Base-by-base conservation (phyloP, 2,329 filamentous ascomycete genomes). In the Thelonectria olida region DNA sequence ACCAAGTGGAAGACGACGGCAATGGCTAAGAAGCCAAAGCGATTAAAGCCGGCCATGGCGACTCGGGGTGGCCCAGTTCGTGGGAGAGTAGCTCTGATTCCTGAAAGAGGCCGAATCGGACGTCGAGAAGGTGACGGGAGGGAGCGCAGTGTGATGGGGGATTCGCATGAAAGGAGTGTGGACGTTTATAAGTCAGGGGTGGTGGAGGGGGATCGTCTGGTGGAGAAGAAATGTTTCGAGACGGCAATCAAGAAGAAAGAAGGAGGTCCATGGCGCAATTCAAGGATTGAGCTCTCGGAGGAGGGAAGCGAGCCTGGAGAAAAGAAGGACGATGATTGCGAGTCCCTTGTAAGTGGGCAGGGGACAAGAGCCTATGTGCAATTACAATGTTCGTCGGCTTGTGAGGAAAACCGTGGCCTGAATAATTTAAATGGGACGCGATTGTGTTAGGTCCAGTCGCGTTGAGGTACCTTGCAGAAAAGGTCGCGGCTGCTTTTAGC, bases 1-100 rank as follows among this genome's bases (percentile, higher is more conserved):
- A 97, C 87, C 54, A 98, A 78, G 79, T 99, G 96, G 76, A 99
- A 99, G 63, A 95, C 81, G 74, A 97, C 86, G 70, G 96, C 96
- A 75, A 97, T 87, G 75, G 90, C 89, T 77, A 98, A 80, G 76
- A 99, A 98, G 75, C 90, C 90, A 74, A 92, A 87, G 75, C 94
- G 92, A 69, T 80, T 81, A 68, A 84, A 79, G 62, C 80, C 75
- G 64, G 84, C 84, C 87, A 89, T 89, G 68, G 49, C 68, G 71
- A 64, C 28, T 44, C 22, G 48, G n/a, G 42, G 48, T 5, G 54
- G 20, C 36, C 38, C 39, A 25, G 22, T 15, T 36, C 27, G 34
- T 25, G 23, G n/a, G 25, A 36, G 31, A 6, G 19, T 20, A 20
- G 22, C 22, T 17, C 17, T 13, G 48, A 54, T 57, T 36, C 27